These are phyloP conservation scores for Neonectria neomacrospora DNA, from an alignment of 2,329 filamentous ascomycete genomes.

Conservation along the genomic window DNA sequence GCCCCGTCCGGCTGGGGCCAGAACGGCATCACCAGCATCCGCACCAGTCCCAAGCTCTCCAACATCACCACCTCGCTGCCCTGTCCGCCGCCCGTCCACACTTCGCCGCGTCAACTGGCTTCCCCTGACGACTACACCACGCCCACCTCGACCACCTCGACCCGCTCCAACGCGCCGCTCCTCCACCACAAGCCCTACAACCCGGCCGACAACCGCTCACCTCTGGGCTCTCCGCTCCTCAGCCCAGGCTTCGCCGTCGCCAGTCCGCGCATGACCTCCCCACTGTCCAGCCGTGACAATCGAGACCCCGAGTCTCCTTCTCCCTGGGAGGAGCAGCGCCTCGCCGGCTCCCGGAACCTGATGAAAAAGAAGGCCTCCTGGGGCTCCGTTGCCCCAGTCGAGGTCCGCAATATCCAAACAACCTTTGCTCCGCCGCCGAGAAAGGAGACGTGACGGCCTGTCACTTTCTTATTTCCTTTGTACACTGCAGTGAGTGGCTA, in stretches of 20 bases:
- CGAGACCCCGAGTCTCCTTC: constrained; percentile 29
- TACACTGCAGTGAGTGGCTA: background rate
- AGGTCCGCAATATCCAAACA: constrained; percentile 51
- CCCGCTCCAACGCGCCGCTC: constrained; percentile 50
- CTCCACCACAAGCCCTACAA: constrained; percentile 45
- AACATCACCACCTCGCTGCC: constrained; percentile 36
- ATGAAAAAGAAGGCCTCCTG: constrained; percentile 35
- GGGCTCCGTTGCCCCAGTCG: constrained; percentile 49
- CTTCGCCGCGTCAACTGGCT: constrained; percentile 22
- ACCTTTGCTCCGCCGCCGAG: constrained; percentile 55
- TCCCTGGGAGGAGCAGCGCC: constrained; percentile 35
- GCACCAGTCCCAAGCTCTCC: constrained; percentile 25
- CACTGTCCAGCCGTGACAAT: constrained; percentile 17
- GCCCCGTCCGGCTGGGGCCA: constrained; percentile 20
- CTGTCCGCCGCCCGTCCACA: constrained; percentile 33
- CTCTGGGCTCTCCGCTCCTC: constrained; percentile 36
- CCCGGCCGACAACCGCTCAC: constrained; percentile 43
- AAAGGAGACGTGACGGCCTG: constrained; percentile 25
- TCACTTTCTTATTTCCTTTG: background rate
- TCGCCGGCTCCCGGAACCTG: constrained; percentile 23
- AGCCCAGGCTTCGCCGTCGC: constrained; percentile 39
- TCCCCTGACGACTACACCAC: constrained; percentile 42
- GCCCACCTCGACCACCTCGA: constrained; percentile 49
- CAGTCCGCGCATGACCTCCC: constrained; percentile 31
- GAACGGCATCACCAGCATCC: constrained; percentile 13